Base-by-base conservation (phyloP, 768 basidiomycete genomes). In the Mycena maculata region DNA sequence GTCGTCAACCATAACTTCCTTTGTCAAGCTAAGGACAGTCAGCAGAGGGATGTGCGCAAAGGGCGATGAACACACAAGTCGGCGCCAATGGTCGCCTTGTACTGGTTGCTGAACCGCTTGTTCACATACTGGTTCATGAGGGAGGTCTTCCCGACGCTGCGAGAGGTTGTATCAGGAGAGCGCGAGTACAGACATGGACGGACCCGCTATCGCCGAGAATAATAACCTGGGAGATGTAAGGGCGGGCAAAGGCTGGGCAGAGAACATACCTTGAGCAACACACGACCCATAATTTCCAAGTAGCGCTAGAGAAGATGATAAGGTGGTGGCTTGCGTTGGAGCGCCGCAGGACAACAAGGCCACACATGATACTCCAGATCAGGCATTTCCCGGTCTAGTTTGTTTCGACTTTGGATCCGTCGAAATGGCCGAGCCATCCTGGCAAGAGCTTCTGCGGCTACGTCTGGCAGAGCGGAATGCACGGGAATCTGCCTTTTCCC, bases 41-140 rank as follows among this genome's bases (percentile, higher is more conserved):
- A 73, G 77, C 77, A 30, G 54, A 39, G 57, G 60, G 55, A 20
- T 50, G 39, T 7, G 60, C 57, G 63, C 67, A 49, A 52, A 60
- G 47, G 71, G 63, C 53, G 57, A 49, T 53, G 54, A 71, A 86
- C 93, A 66, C 81, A 95, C 94, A 96, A 96, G 87, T 96, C 95
- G 65, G 95, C 95, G 65, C 95, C 95, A 77, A 97, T 97, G 68
- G 98, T 99, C 20, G 98, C 98, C 84, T 99, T 99, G 88, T 99
- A 99, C 83, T 98, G 97, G 83, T 96, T 98, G 80, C 93, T 95
- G 82, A 99, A 99, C 68, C 98, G 92, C 81, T 98, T 99, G 89
- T 98, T 99, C 71, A 99, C 98, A 84, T 98, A 99, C 83, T 99
- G 98, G 85, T 98, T 98, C 98, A 99, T 99, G 74, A 99, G 92